Base-by-base conservation (phyloP, 208 protist genomes). In the Angomonas ambiguus region DNA sequence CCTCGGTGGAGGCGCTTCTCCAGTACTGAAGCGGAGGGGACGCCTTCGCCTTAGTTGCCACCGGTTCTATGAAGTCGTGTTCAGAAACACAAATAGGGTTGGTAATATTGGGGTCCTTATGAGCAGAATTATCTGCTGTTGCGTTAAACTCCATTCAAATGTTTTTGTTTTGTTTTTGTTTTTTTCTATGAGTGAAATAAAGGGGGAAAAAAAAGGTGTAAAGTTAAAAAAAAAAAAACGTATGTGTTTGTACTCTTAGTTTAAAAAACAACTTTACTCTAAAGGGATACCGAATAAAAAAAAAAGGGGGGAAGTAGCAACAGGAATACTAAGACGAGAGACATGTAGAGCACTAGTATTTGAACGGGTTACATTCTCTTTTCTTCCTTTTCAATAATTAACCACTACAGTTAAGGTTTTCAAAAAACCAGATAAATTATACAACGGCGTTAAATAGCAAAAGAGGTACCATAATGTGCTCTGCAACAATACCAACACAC, bases 101-200 rank as follows among this genome's bases (percentile, higher is more conserved):
- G n/a, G 55, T n/a, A n/a, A n/a, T n/a, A n/a, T n/a, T n/a, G n/a
- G n/a, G n/a, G n/a, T n/a, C n/a, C n/a, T n/a, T n/a, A n/a, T n/a
- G n/a, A n/a, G n/a, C n/a, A n/a, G n/a, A n/a, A n/a, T n/a, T n/a
- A n/a, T n/a, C n/a, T n/a, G n/a, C n/a, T n/a, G n/a, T n/a, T n/a
- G n/a, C n/a, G n/a, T n/a, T n/a, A n/a, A n/a, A n/a, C n/a, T n/a
- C n/a, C n/a, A n/a, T n/a, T n/a, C n/a, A n/a, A n/a, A 41, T 56
- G 41, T 55, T 61, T 30, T 11, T 55, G 2, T 64, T 18, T 64
- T 64, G 16, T 51, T 51, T 64, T 48, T 51, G 27, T 1, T 51
- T 24, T 2, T 24, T 30, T 35, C 10, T 32, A 62, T 2, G 25
- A 31, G 24, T 35, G 3, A 22, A 60, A 60, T 16, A 22, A 5